Conservation (phyloP, 495 filamentous ascomycete species). For the Aspergillus affinis region DNA sequence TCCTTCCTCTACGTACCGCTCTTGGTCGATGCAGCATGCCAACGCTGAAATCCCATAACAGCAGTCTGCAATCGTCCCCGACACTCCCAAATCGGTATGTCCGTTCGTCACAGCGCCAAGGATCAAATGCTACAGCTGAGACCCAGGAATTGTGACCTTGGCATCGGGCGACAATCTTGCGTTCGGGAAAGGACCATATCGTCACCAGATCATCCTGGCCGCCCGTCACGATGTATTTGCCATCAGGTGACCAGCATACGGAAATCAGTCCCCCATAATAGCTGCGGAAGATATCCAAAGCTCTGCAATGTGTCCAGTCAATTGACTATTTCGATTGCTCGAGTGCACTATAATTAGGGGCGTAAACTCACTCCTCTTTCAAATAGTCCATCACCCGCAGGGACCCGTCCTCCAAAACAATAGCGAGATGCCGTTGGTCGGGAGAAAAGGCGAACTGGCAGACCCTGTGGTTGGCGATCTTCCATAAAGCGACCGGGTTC, state of each 20-base stretch:
- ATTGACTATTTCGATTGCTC: too few relatives aligned
- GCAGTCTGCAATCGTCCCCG: slow-evolving; percentile 84
- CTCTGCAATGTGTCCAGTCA: slow-evolving; percentile 41
- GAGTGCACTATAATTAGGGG: too few relatives aligned
- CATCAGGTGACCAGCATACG: slow-evolving; percentile 97
- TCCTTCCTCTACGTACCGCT: slow-evolving; percentile 50
- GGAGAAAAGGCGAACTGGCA: slow-evolving; percentile 90
- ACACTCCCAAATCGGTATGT: slow-evolving; percentile 96
- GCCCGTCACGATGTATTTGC: slow-evolving; percentile 91
- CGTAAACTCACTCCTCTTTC: slow-evolving; percentile 73
- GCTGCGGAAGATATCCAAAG: slow-evolving; percentile 79
- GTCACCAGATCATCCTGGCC: slow-evolving; percentile 94
- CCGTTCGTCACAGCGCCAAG: slow-evolving; percentile 91
- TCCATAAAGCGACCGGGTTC: slow-evolving; percentile 91
- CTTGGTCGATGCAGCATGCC: slow-evolving; percentile 92
- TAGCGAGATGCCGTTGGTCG: slow-evolving; percentile 80
- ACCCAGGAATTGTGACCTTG: slow-evolving; percentile 97
- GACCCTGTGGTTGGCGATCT: slow-evolving; percentile 81
- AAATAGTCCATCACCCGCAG: slow-evolving; percentile 89
- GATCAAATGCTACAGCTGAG: slow-evolving; percentile 87
- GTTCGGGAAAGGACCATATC: slow-evolving; percentile 88
- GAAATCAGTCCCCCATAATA: slow-evolving; percentile 93
- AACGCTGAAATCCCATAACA: slow-evolving; percentile 97
- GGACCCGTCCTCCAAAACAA: slow-evolving; percentile 89
- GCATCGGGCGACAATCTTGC: slow-evolving; percentile 83